A percentile compares a stretch with the other conserved stretches of the same genome.
Evolutionary conservation across 208 protist species (phyloP).

Genomic region (Trypanosoma brucei): DNA sequence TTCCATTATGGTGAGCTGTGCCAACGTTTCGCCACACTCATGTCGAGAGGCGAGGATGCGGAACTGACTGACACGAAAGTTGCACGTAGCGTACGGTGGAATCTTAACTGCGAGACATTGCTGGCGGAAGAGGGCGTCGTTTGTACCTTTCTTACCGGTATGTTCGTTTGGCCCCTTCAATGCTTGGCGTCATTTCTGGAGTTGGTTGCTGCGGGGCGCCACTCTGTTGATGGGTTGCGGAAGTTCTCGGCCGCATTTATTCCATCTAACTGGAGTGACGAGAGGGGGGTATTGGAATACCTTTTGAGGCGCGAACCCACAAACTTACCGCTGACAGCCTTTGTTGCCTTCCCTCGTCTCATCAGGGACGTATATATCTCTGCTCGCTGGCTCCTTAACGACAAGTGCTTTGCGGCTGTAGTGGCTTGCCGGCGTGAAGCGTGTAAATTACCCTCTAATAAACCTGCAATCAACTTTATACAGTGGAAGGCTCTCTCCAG

Average conservation of each 20-base stretch:
- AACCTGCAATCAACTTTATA: conserved; percentile 22
- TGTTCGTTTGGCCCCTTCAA: conserved; percentile 79
- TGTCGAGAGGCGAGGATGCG: conserved; percentile 1
- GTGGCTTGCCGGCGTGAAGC: conserved; percentile 28
- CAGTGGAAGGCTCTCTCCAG: conserved; percentile 57
- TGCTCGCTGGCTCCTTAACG: conserved; percentile 46
- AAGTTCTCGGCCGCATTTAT: conserved; percentile 59
- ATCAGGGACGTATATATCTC: conserved; percentile 59
- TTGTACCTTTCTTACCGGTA: conserved; percentile 19
- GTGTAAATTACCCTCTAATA: neutral
- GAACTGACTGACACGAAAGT: neutral
- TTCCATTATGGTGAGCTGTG: conserved; percentile 11
- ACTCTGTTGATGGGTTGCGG: conserved; percentile 43
- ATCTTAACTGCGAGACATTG: conserved; percentile 16
- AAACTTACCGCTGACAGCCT: conserved; percentile 61
- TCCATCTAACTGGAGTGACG: conserved; percentile 45
- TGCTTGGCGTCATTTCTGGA: conserved; percentile 68
- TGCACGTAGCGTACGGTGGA: conserved; percentile 12
- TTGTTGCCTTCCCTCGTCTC: conserved; percentile 59
- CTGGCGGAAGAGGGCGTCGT: conserved; percentile 1
- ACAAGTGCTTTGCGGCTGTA: conserved; percentile 46
- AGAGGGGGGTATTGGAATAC: conserved; percentile 61
- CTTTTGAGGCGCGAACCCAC: conserved; percentile 57
- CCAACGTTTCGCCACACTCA: conserved; percentile 5
- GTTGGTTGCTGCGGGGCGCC: conserved; percentile 45